Base-by-base conservation (phyloP, 2,329 filamentous ascomycete genomes). In the Coleophoma eucalyptorum region DNA sequence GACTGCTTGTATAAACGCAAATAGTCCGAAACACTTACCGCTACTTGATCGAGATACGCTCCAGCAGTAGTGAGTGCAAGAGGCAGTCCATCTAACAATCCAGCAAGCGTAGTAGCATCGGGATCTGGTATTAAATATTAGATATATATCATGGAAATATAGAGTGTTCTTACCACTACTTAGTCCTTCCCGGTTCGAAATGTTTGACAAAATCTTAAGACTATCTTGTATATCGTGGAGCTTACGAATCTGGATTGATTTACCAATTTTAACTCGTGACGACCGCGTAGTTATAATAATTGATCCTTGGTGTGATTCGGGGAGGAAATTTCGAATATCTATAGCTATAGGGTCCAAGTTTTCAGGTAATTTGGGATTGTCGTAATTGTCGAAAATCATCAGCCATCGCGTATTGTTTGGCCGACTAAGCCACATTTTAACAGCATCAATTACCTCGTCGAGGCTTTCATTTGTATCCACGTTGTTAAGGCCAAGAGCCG, bases 21-120 rank as follows among this genome's bases (percentile, higher is more conserved):
- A 57, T 77, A 78, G 46, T 20, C 63, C 21, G 38, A 75, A 60
- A 58, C 75, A 77, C 37, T 72, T 58, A 33, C 70, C 35, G 66
- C 52, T 21, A 67, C 65, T 43, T 73, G 55, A 26, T 63, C 50
- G 13, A 78, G 67, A 52, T 73, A 78, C 0, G 70, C 65, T 5
- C 73, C 72, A 16, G 75, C 74, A 15, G 72, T 69, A 7, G 72
- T 60, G 13, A 78, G 66, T 2, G 74, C 74, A 31, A 79, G 66
- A 12, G 73, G 73, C 26, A 76, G 67, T 4, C 75, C 46, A 51
- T 72, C 68, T 1, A 77, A 68, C n/a, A 42, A 11, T 15, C 35
- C 21, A 47, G 42, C 38, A 46, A 53, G 53, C 21, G 7, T 46
- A 12, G 49, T 18, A 34, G 53, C 52, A 49, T 54, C 49, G 1